Conservation (phyloP, 805 yeast species). For the Saturnispora kantuleensis region DNA sequence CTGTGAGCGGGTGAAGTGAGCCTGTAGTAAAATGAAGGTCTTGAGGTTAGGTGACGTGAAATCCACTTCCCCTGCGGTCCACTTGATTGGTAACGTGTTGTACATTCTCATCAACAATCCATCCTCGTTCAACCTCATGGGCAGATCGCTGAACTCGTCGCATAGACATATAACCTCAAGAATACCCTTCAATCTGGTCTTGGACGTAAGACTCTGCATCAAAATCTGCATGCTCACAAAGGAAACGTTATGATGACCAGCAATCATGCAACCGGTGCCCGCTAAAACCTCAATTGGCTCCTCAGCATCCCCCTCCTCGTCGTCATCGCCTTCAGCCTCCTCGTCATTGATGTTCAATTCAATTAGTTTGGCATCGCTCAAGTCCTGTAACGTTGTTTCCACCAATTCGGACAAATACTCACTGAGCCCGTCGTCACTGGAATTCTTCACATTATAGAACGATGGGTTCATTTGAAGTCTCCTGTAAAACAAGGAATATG, state of each 20-base stretch:
- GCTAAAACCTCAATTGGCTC: constrained; percentile 39
- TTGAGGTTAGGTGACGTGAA: constrained; percentile 52
- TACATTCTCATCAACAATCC: constrained; percentile 39
- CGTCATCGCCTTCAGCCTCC: constrained; percentile 18
- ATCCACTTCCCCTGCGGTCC: constrained; percentile 19
- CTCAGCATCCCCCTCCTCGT: constrained; percentile 29
- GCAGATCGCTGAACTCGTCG: constrained; percentile 57
- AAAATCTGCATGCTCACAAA: constrained; percentile 60
- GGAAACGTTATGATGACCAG: constrained; percentile 61
- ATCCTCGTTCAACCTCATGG: constrained; percentile 55
- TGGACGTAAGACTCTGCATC: constrained; percentile 37
- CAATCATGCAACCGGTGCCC: constrained; percentile 60
- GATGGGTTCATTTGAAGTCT: constrained; percentile 78
- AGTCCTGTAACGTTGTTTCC: constrained; percentile 57
- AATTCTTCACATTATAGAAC: constrained; percentile 69
- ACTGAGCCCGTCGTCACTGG: constrained; percentile 59
- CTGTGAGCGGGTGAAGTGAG: constrained; percentile 60
- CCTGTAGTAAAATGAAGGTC: constrained; percentile 67
- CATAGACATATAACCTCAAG: constrained; percentile 60
- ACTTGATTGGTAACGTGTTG: constrained; percentile 54
- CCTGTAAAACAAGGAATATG: constrained; percentile 74
- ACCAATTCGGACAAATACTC: constrained; percentile 77
- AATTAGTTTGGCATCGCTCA: constrained; percentile 50
- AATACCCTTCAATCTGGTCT: constrained; percentile 49
- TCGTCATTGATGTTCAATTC: constrained; percentile 40